Evolutionary conservation across 371 early-diverging fungal genomes (phyloP).

Genomic region (Mucor lusitanicus): DNA sequence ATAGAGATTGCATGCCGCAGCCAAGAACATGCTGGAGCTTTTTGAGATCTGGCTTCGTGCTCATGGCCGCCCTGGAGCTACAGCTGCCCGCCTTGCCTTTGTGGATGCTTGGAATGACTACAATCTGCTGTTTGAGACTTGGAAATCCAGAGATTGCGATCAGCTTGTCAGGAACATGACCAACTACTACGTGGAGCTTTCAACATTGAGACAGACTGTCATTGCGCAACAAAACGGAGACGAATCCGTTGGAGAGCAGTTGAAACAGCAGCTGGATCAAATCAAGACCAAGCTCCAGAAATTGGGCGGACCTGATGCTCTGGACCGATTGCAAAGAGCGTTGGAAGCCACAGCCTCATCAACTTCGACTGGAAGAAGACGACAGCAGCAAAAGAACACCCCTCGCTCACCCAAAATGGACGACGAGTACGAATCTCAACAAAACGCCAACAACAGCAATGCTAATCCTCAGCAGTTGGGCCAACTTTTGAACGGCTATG

Average conservation of each 20-base stretch:
- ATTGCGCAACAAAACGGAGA: slow-evolving; percentile 34
- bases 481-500: slow-evolving; percentile 27
- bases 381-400: slow-evolving; percentile 15
- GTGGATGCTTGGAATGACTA: slow-evolving; percentile 58
- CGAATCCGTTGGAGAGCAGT: slow-evolving; percentile 58
- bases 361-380: slow-evolving; percentile 16
- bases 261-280: slow-evolving; percentile 54
- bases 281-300: slow-evolving; percentile 32
- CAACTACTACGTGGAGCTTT: slow-evolving; percentile 70
- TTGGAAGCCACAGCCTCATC: slow-evolving; percentile 15
- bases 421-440: background rate
- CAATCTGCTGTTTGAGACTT: slow-evolving; percentile 64
- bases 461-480: slow-evolving; percentile 26
- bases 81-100: slow-evolving; percentile 37
- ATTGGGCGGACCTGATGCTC: slow-evolving; percentile 28
- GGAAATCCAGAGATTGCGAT: slow-evolving; percentile 71
- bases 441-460: background rate
- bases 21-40: slow-evolving; percentile 48
- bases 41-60: slow-evolving; percentile 61
- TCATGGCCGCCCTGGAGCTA: slow-evolving; percentile 26
- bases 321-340: slow-evolving; percentile 28
- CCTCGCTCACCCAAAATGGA: slow-evolving; percentile 19
- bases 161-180: slow-evolving; percentile 64
- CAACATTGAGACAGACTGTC: slow-evolving; percentile 68
- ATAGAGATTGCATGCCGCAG: slow-evolving; percentile 41